A percentile compares a stretch with the other conserved stretches of the same genome.
Evolutionary conservation across 306 rosid species (phyloP).

Genomic region (Malus fusca): DNA sequence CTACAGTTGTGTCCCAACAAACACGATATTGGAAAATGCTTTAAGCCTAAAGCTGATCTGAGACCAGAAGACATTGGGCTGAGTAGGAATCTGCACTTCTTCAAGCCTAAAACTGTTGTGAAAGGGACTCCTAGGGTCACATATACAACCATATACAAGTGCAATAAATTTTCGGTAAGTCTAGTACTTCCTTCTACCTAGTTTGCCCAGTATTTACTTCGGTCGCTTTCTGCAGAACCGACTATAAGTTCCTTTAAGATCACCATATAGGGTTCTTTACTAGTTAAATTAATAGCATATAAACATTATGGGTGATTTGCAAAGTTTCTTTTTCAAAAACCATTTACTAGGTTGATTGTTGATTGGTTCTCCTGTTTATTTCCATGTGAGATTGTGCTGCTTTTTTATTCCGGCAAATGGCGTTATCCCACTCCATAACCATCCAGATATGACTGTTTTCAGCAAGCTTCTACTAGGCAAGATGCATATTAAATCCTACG

Average conservation of each 20-base stretch:
- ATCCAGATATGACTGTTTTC: conserved; percentile 90
- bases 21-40: no score
- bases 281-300: not conserved
- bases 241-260: not conserved
- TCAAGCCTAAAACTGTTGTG: conserved; percentile 40
- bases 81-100: conserved; percentile 43
- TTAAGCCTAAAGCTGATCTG: conserved; percentile 15
- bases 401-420: conserved; percentile 63
- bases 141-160: conserved; percentile 51
- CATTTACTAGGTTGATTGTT: not conserved
- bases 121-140: conserved; percentile 50
- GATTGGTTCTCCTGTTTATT: not conserved
- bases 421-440: conserved; percentile 85
- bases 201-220: not conserved
- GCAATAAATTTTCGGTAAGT: conserved; percentile 64
- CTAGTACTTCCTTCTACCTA: not conserved
- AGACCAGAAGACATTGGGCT: conserved; percentile 65
- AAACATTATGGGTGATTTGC: not conserved
- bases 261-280: not conserved
- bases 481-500: conserved; percentile 83
- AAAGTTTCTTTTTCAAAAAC: not conserved
- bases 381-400: conserved; percentile 42
- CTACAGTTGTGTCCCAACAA: no score
- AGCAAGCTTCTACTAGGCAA: conserved; percentile 74
- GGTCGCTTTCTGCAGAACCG: not conserved